Base-by-base conservation (phyloP, 345 rosid genomes). In the Linum usitatissimum region DNA sequence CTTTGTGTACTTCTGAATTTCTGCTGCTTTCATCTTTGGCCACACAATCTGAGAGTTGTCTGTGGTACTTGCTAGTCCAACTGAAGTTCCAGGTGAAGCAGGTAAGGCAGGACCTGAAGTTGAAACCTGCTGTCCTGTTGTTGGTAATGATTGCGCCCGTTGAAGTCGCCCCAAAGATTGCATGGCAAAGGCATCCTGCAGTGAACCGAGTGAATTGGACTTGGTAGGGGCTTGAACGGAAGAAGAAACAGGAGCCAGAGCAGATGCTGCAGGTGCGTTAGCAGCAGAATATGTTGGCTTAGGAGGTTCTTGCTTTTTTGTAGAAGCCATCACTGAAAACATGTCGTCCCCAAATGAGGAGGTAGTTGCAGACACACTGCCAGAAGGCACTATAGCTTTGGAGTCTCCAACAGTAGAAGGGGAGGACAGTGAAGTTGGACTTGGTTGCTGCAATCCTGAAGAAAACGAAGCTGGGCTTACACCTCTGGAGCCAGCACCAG, bases 1-100 rank as follows among this genome's bases (percentile, higher is more conserved):
- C 77, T 87, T 92, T 5, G 79, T 63, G 72, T 92, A 92, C 66
- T 92, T 92, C 75, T 92, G 94, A 77, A 90, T 79, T 75, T 90
- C 99, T 30, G 91, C 71, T 62, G 78, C 82, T 68, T 85, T 92
- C 91, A 92, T 90, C 76, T 86, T 93, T 63, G 96, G 94, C 99
- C 99, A 90, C 1, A 72, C 75, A 67, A 71, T 68, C 74, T 81
- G 88, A 53, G 80, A 73, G 68, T 74, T 79, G 61, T 89, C 68
- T 53, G 73, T 17, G 56, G 89, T 71, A 77, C 72, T 83, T 65
- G 72, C 84, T 70, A 60, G 70, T 54, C 81, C 97, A 66, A 56
- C 82, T 31, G 86, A 79, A 75, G 53, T 57, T 38, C 76, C 87
- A 71, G 93, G 64, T 14, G 88, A 73, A 56, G 75, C 61, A 70